phyloP scores from a whole-genome alignment of 768 basidiomycete species.

The Lactarius quietus region DNA sequence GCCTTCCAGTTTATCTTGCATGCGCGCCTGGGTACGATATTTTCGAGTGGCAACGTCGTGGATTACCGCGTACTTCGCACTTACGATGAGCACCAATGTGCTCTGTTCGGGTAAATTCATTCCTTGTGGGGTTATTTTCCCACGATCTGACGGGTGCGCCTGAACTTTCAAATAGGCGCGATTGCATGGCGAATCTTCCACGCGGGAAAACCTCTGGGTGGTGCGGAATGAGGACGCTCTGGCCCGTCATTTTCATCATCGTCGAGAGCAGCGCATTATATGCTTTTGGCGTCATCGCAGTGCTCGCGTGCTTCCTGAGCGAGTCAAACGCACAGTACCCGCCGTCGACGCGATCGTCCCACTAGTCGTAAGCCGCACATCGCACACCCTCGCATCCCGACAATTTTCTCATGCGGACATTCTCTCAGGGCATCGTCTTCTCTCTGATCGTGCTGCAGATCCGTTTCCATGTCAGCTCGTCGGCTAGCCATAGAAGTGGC shows the following conservation, averaged over 20 bases:
- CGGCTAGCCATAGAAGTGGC: neutral
- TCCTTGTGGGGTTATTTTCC: neutral
- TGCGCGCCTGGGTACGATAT: neutral
- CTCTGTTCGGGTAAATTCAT: neutral
- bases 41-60: neutral
- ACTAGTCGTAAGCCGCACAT: slow-evolving; percentile 23
- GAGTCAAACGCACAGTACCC: neutral
- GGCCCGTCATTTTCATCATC: slow-evolving; percentile 1
- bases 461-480: neutral
- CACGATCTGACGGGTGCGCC: neutral
- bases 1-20: neutral
- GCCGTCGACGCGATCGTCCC: slow-evolving; percentile 1
- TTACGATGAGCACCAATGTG: neutral
- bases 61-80: neutral
- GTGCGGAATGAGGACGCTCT: neutral
- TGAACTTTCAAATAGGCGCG: neutral
- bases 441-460: slow-evolving; percentile 5
- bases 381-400: slow-evolving; percentile 22
- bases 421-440: neutral
- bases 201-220: neutral
- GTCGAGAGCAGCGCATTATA: slow-evolving; percentile 7
- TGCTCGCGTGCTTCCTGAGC: neutral
- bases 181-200: slow-evolving; percentile 2
- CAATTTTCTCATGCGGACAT: neutral
- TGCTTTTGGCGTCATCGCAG: neutral